Percentiles rank a stretch among this genome's conserved stretches.
phyloP scores from a whole-genome alignment of 441 rosid species.

The Adansonia rubrostipa region DNA sequence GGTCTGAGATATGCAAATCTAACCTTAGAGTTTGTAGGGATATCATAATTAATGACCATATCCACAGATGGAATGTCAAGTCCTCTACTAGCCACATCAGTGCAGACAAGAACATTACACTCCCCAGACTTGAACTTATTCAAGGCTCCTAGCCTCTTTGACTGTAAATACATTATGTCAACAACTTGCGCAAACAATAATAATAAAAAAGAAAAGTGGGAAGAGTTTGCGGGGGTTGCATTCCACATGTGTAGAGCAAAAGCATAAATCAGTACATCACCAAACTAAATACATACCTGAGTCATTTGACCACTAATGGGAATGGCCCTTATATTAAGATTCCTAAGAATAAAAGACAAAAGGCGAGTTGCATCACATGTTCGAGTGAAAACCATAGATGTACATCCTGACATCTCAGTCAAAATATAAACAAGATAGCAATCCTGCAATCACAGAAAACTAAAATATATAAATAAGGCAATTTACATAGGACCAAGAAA shows the following conservation, averaged over 20 bases:
- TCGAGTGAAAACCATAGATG: slow-evolving; percentile 93
- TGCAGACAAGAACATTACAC: slow-evolving; percentile 88
- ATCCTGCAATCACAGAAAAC: slow-evolving; percentile 54
- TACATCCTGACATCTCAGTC: slow-evolving; percentile 71
- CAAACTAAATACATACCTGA: slow-evolving; percentile 54
- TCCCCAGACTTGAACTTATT: slow-evolving; percentile 95
- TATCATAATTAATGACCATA: slow-evolving; percentile 85
- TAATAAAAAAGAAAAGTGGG: not conserved
- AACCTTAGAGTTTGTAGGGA: slow-evolving; percentile 89
- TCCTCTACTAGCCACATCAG: slow-evolving; percentile 98
- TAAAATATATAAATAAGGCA: not conserved
- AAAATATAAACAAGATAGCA: slow-evolving; percentile 93
- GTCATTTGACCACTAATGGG: slow-evolving; percentile 98
- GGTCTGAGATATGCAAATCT: not conserved
- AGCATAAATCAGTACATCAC: not conserved
- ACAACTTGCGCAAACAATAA: slow-evolving; percentile 9
- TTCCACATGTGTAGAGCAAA: not conserved
- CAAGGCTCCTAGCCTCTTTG: slow-evolving; percentile 96
- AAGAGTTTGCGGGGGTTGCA: not conserved
- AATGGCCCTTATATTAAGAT: slow-evolving; percentile 89
- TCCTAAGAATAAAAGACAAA: slow-evolving; percentile 78
- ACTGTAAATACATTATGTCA: slow-evolving; percentile 42
- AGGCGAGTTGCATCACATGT: slow-evolving; percentile 88
- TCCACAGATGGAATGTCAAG: slow-evolving; percentile 96
- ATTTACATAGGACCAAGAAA: not conserved